These are phyloP conservation scores for Tieghemiomyces parasiticus DNA, from an alignment of 192 early-diverging fungal species.

Conservation along the genomic window DNA sequence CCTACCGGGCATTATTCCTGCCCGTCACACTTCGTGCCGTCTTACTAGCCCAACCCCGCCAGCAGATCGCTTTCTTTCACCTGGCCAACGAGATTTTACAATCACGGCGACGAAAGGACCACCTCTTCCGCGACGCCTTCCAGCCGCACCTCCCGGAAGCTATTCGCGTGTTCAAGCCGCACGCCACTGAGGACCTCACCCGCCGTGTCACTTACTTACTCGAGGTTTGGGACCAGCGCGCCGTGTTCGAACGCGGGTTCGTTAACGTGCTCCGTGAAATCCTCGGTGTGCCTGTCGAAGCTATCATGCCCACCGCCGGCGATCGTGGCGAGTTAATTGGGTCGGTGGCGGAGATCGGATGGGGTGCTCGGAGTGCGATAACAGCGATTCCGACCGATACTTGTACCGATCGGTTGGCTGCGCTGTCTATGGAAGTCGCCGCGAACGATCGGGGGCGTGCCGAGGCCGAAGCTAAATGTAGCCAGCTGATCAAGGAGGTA, in stretches of 20 bases:
- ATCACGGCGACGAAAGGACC: conserved; percentile 14
- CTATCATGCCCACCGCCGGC: neutral
- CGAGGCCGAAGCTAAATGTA: neutral
- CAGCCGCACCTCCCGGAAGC: conserved; percentile 8
- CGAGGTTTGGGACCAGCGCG: conserved; percentile 15
- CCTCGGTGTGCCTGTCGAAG: too few species aligned
- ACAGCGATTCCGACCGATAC: neutral
- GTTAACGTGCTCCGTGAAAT: conserved; percentile 8
- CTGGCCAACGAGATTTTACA: conserved; percentile 16
- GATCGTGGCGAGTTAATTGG: neutral
- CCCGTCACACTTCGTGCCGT: neutral
- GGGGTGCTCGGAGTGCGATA: neutral
- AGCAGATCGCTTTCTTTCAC: conserved; percentile 13
- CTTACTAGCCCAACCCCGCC: conserved; percentile 7
- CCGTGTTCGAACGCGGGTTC: conserved; percentile 15
- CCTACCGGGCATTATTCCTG: neutral
- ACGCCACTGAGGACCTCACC: conserved; percentile 10
- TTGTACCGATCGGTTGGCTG: neutral
- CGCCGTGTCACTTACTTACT: conserved; percentile 8
- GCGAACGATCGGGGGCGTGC: neutral
- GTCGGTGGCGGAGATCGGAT: neutral
- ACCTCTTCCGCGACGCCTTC: conserved; percentile 13
- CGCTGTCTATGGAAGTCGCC: neutral
- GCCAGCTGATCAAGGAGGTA: neutral
- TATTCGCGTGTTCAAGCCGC: conserved; percentile 9